Evolutionary conservation across 2,329 filamentous ascomycete genomes (phyloP).

Genomic region (Exophiala mesophila): DNA sequence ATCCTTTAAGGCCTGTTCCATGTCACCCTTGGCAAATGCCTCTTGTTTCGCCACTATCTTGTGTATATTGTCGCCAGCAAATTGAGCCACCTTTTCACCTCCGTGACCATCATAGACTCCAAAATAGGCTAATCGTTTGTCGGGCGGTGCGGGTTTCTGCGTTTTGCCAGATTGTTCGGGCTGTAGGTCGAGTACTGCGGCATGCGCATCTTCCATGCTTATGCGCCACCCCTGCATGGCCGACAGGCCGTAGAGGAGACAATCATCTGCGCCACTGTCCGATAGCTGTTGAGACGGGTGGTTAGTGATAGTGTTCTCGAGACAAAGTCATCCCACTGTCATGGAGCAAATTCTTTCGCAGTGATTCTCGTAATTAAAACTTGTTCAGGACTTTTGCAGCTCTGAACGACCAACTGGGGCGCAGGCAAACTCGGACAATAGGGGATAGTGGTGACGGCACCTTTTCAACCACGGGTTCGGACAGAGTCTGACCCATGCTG

Average conservation of each 20-base stretch:
- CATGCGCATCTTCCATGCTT: conserved; percentile 98
- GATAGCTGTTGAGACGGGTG: conserved; percentile 60
- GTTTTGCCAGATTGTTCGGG: conserved; percentile 50
- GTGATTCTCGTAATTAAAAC: no score
- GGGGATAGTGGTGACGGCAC: conserved; percentile 46
- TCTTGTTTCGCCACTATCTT: conserved; percentile 94
- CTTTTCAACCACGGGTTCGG: conserved; percentile 98
- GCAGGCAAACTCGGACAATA: neutral
- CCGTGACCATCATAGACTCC: conserved; percentile 98
- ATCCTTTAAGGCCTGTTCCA: conserved; percentile 94
- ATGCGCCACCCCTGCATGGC: conserved; percentile 99
- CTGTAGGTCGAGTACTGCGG: conserved; percentile 80
- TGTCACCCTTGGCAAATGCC: conserved; percentile 82
- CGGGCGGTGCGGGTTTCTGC: conserved; percentile 56
- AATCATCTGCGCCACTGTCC: conserved; percentile 84
- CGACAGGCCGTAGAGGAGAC: conserved; percentile 87
- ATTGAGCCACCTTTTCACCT: conserved; percentile 91
- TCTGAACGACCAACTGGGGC: neutral
- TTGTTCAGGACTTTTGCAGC: no score
- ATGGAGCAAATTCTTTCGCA: no score
- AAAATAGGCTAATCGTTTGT: conserved; percentile 84
- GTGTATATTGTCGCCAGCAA: conserved; percentile 87
- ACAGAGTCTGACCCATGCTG: conserved; percentile 97
- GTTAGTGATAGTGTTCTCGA: neutral
- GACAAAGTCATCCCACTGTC: no score